Percentiles rank a stretch among this genome's conserved stretches.
phyloP scores from a whole-genome alignment of 2,329 filamentous ascomycete genomes.

The Diaporthe vaccinii region DNA sequence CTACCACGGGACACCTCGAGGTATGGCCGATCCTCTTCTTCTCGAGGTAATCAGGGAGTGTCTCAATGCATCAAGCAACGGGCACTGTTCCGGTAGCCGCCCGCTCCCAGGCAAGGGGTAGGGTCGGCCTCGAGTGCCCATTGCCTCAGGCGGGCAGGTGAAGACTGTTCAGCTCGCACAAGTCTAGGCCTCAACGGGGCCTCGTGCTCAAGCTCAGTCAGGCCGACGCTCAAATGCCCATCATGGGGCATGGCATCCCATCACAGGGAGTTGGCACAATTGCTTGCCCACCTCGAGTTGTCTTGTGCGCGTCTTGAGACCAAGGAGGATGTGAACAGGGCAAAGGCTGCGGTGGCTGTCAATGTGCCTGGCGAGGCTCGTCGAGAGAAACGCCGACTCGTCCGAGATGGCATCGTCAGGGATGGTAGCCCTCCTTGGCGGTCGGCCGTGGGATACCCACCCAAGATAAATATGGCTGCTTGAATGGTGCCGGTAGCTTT shows the following conservation, averaged over 20 bases:
- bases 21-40: neutral
- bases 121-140: conserved; percentile 13
- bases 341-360: neutral
- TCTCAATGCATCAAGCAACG: neutral
- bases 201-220: neutral
- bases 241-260: neutral
- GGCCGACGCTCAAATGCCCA: neutral
- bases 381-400: conserved; percentile 15
- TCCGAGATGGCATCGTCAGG: conserved; percentile 29
- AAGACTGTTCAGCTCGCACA: conserved; percentile 27
- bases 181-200: conserved; percentile 30
- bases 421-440: conserved; percentile 18
- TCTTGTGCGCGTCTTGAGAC: neutral
- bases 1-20: neutral
- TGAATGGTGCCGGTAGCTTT: neutral
- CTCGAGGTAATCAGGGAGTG: conserved; percentile 16
- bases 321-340: neutral
- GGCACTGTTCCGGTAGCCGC: neutral
- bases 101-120: conserved; percentile 22
- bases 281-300: neutral
- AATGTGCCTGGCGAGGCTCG: neutral
- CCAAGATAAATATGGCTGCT: neutral
- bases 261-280: neutral
- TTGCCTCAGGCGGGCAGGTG: neutral
- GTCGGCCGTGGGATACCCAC: neutral